Evolutionary conservation across 148 eudicot species (phyloP).

Genomic region (Suaeda aralocaspica): DNA sequence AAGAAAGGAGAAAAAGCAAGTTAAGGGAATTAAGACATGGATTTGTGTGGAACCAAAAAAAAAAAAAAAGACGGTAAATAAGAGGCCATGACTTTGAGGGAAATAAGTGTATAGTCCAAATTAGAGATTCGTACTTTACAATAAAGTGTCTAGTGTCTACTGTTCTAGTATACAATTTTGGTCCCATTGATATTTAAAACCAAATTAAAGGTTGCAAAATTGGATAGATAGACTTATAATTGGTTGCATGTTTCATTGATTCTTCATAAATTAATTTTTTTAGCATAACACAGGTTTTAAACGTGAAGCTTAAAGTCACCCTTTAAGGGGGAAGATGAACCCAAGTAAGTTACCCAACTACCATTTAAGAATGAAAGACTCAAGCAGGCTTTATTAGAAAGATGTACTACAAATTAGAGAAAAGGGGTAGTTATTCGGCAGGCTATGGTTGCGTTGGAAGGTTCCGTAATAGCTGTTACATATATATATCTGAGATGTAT

Average conservation of each 20-base stretch:
- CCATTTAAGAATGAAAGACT: no score
- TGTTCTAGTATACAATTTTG: neutral
- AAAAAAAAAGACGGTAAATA: constrained; percentile 7
- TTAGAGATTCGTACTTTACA: neutral
- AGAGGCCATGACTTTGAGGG: neutral
- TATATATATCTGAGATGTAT: no score
- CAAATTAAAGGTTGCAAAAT: neutral
- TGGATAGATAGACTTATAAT: neutral
- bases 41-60: constrained; percentile 21
- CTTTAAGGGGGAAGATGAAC: no score
- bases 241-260: neutral
- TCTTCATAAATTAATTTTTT: no score
- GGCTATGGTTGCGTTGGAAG: no score
- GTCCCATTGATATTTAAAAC: neutral
- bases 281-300: neutral
- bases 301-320: no score
- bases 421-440: no score
- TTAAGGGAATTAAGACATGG: constrained; percentile 14
- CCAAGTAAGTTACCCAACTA: no score
- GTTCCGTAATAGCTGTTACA: no score
- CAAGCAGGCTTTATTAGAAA: no score
- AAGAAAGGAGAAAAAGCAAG: neutral
- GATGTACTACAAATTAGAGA: no score
- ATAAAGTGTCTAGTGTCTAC: neutral
- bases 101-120: neutral